These are phyloP conservation scores for Reticulascus tulasneorum DNA, from an alignment of 2,329 filamentous ascomycete species.

Conservation along the genomic window DNA sequence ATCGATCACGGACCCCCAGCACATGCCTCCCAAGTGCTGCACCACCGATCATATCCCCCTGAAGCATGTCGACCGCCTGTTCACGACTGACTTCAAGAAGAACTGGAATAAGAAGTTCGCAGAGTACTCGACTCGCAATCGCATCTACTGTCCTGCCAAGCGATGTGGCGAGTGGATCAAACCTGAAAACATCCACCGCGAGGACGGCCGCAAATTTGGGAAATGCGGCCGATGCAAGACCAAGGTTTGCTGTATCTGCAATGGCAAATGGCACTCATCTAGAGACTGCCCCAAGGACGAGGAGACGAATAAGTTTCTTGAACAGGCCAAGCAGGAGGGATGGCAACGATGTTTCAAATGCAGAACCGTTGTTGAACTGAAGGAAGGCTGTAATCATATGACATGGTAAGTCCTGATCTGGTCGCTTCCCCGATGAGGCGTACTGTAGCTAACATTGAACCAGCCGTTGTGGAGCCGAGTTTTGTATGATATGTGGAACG, in stretches of 20 bases:
- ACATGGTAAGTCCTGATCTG: slow-evolving; percentile 60
- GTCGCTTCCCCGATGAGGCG: slow-evolving; percentile 9
- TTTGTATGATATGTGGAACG: slow-evolving; percentile 79
- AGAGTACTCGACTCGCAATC: slow-evolving; percentile 70
- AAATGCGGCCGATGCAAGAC: slow-evolving; percentile 68
- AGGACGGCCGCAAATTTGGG: slow-evolving; percentile 59
- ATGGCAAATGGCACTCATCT: slow-evolving; percentile 67
- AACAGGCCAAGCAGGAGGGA: slow-evolving; percentile 61
- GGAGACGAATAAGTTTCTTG: slow-evolving; percentile 59
- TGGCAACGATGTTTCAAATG: slow-evolving; percentile 77
- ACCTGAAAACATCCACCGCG: slow-evolving; percentile 61
- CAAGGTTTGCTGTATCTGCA: slow-evolving; percentile 72
- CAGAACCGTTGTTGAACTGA: slow-evolving; percentile 69
- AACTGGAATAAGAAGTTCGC: slow-evolving; percentile 77
- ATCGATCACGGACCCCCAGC: slow-evolving; percentile 70
- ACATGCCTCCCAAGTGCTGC: slow-evolving; percentile 86
- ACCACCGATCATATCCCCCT: slow-evolving; percentile 68
- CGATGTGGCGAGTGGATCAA: slow-evolving; percentile 78
- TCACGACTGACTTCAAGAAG: slow-evolving; percentile 70
- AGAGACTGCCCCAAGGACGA: slow-evolving; percentile 69
- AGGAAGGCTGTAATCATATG: slow-evolving; percentile 85
- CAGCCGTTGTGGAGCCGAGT: slow-evolving; percentile 74
- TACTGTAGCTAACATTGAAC: slow-evolving; percentile 8
- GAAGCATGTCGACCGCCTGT: slow-evolving; percentile 71
- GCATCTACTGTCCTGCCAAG: slow-evolving; percentile 71